These are phyloP conservation scores for Trichoderma harzianum DNA, from an alignment of 2,329 filamentous ascomycete species.

Conservation along the genomic window DNA sequence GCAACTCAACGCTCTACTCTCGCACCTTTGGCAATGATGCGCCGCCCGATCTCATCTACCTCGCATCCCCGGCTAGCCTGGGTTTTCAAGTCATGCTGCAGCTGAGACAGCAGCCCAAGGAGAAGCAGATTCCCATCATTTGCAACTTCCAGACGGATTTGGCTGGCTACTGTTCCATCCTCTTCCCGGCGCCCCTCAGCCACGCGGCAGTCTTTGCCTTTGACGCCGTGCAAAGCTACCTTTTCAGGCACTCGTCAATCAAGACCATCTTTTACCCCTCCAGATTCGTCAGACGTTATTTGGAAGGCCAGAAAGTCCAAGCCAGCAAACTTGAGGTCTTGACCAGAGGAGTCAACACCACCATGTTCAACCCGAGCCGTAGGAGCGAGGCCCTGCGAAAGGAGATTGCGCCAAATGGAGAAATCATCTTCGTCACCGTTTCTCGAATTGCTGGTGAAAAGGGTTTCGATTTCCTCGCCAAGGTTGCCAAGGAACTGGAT, in stretches of 20 bases:
- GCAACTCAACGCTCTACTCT: slow-evolving; percentile 58
- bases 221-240: slow-evolving; percentile 60
- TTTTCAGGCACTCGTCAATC: slow-evolving; percentile 60
- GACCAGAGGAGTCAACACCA: slow-evolving; percentile 62
- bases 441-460: slow-evolving; percentile 68
- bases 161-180: slow-evolving; percentile 64
- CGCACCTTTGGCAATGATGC: slow-evolving; percentile 52
- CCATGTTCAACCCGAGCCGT: slow-evolving; percentile 55
- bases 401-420: slow-evolving; percentile 56
- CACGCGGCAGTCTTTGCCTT: slow-evolving; percentile 60
- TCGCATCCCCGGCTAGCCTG: slow-evolving; percentile 65
- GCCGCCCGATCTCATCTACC: slow-evolving; percentile 63
- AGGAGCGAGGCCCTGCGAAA: slow-evolving; percentile 50
- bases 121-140: slow-evolving; percentile 56
- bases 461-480: slow-evolving; percentile 64
- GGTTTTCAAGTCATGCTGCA: slow-evolving; percentile 72
- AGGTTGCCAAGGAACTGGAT: slow-evolving; percentile 52
- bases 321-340: slow-evolving; percentile 56
- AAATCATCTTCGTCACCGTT: slow-evolving; percentile 64
- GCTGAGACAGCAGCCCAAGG: slow-evolving; percentile 54
- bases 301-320: slow-evolving; percentile 55
- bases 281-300: slow-evolving; percentile 58
- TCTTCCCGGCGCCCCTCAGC: slow-evolving; percentile 63
- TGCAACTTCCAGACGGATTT: slow-evolving; percentile 72
- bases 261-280: slow-evolving; percentile 69